phyloP scores from a whole-genome alignment of 177 flowering plant genomes.

The Vitis hybrid region DNA sequence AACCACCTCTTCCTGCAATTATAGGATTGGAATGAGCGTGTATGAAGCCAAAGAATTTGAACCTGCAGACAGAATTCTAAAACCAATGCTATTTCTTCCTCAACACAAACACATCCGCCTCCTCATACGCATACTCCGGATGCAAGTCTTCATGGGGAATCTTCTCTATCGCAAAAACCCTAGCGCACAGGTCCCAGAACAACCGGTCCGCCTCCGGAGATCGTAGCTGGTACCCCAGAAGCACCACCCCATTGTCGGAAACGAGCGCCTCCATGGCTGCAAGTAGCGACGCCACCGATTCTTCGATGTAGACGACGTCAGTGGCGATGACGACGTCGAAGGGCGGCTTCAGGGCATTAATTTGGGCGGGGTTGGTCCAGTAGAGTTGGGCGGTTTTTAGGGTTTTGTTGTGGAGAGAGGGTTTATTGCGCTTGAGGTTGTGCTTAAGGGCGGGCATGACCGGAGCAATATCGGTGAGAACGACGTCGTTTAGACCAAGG shows the following conservation, averaged over 20 bases:
- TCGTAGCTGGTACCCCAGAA: conserved; percentile 86
- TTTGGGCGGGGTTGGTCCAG: conserved; percentile 69
- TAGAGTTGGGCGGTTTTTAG: conserved; percentile 53
- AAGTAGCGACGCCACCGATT: conserved; percentile 51
- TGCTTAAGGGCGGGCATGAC: conserved; percentile 88
- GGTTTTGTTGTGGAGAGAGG: conserved; percentile 33
- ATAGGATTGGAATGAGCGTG: too few species aligned
- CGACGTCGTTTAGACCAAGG: conserved; percentile 66
- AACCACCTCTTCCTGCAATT: too few species aligned
- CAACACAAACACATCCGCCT: conserved; percentile 65
- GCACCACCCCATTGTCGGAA: conserved; percentile 55
- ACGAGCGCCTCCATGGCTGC: conserved; percentile 65
- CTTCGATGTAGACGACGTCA: conserved; percentile 91
- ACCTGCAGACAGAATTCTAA: too few species aligned
- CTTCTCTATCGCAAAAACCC: conserved; percentile 56
- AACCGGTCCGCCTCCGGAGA: conserved; percentile 73
- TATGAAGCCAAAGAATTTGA: too few species aligned
- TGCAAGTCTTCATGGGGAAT: conserved; percentile 83
- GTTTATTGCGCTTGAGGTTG: conserved; percentile 80
- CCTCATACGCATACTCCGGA: conserved; percentile 78
- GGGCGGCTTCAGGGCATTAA: conserved; percentile 49
- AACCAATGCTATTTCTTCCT: conserved; percentile 48
- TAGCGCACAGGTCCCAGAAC: conserved; percentile 76
- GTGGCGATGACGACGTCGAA: conserved; percentile 80
- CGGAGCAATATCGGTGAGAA: conserved; percentile 80